Evolutionary conservation across 202 grass and related monocot species (phyloP).

Genomic region (Sporobolus alterniflorus): DNA sequence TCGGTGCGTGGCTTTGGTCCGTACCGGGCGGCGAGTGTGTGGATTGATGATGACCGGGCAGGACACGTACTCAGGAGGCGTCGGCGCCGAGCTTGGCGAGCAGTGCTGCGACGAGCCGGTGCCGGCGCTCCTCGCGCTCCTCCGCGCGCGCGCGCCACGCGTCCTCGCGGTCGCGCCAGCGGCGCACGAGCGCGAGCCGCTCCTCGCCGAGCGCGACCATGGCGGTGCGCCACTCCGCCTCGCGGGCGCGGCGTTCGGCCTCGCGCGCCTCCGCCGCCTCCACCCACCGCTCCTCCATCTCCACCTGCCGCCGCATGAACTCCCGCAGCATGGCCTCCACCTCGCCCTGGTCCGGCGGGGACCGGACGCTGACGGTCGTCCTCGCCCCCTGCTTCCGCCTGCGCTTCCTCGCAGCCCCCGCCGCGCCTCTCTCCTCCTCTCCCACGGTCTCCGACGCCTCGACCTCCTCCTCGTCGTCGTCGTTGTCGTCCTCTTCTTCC

Average conservation of each 20-base stretch:
- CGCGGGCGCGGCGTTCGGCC: slow-evolving; percentile 57
- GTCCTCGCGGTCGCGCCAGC: slow-evolving; percentile 86
- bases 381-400: neutral
- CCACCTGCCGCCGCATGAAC: slow-evolving; percentile 75
- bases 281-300: slow-evolving; percentile 87
- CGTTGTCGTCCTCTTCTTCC: slow-evolving; percentile 6
- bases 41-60: no score
- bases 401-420: slow-evolving; percentile 36
- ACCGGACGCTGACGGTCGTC: no score
- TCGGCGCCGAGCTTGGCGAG: slow-evolving; percentile 70
- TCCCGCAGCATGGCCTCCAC: slow-evolving; percentile 72
- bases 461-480: slow-evolving; percentile 25
- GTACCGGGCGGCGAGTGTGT: slow-evolving; percentile 41
- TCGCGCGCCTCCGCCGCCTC: slow-evolving; percentile 82
- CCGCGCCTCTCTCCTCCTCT: neutral
- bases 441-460: neutral
- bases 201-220: slow-evolving; percentile 83
- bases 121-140: slow-evolving; percentile 71
- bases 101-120: slow-evolving; percentile 66
- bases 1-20: slow-evolving; percentile 1
- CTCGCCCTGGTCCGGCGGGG: slow-evolving; percentile 43
- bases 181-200: slow-evolving; percentile 65
- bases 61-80: no score
- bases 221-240: slow-evolving; percentile 81
- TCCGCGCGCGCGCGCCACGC: slow-evolving; percentile 70